Conservation (phyloP, 768 basidiomycete genomes). For the Gautieria morchelliformis region DNA sequence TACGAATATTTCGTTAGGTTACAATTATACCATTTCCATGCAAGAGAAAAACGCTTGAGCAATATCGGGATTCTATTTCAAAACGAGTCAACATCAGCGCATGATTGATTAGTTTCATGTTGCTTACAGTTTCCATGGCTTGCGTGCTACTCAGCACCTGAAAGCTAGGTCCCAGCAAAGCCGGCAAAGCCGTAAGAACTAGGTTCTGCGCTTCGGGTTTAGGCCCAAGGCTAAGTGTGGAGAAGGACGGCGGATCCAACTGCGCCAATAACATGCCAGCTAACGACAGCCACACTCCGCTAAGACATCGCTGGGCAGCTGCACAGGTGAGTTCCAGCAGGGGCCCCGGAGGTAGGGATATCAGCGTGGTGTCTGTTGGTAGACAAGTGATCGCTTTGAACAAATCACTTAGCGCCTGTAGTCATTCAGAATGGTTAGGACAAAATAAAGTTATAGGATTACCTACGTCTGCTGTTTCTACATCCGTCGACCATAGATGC, state of each 20-base stretch:
- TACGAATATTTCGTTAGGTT: background rate
- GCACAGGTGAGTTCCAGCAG: conserved; percentile 70
- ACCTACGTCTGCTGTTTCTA: conserved; percentile 67
- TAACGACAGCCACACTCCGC: conserved; percentile 73
- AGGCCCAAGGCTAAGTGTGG: conserved; percentile 42
- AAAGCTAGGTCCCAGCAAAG: conserved; percentile 52
- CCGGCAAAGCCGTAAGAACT: conserved; percentile 45
- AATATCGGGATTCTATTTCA: conserved; percentile 74
- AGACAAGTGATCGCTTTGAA: conserved; percentile 81
- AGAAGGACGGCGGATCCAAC: conserved; percentile 60
- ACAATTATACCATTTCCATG: conserved; percentile 54
- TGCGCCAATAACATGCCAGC: conserved; percentile 75
- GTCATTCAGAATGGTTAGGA: background rate
- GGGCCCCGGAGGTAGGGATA: conserved; percentile 75
- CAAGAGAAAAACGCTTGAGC: conserved; percentile 84
- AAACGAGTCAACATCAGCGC: background rate
- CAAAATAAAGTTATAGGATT: background rate
- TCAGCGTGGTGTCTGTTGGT: conserved; percentile 63
- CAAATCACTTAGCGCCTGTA: conserved; percentile 69
- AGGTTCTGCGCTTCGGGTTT: conserved; percentile 44
- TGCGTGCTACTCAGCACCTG: conserved; percentile 42
- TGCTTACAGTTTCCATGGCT: conserved; percentile 60
- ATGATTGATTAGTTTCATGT: background rate
- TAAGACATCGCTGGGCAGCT: conserved; percentile 56
- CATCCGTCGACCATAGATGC: conserved; percentile 73